These are phyloP conservation scores for Phylloporus rhodoxanthus DNA, from an alignment of 768 basidiomycete genomes.

Conservation along the genomic window DNA sequence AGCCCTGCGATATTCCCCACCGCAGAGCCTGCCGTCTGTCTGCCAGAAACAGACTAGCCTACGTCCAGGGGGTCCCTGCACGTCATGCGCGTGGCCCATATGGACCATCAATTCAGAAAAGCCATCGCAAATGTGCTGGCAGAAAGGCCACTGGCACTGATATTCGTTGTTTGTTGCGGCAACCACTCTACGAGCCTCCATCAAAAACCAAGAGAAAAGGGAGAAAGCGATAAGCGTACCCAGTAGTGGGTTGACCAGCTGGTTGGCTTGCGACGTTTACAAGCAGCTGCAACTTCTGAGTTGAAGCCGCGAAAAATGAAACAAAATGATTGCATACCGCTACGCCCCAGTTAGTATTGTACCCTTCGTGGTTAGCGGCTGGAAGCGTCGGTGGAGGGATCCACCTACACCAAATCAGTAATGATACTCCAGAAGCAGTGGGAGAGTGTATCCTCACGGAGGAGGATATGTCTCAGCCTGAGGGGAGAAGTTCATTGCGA, in stretches of 20 bases:
- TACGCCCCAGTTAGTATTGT: background rate
- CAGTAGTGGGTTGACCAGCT: background rate
- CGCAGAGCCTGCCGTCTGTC: background rate
- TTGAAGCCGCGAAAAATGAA: too few relatives aligned
- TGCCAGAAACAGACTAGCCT: background rate
- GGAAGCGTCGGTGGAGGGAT: too few relatives aligned
- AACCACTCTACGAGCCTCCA: background rate
- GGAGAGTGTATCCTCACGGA: background rate
- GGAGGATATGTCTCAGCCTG: background rate
- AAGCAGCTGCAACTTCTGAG: background rate
- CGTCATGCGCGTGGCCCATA: background rate
- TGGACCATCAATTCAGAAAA: slow-evolving; percentile 10
- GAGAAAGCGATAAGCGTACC: background rate
- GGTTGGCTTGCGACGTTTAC: background rate
- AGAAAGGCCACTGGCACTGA: background rate
- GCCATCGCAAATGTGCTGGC: background rate
- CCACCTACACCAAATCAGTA: background rate
- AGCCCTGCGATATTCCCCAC: background rate
- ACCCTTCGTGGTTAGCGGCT: background rate
- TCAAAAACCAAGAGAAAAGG: background rate
- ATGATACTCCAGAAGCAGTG: background rate
- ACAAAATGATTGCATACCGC: background rate
- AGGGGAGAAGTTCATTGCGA: too few relatives aligned
- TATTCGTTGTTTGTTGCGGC: too few relatives aligned
- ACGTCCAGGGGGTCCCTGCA: background rate